These are phyloP conservation scores for Sphagnum contortum DNA, from an alignment of 225 moss, liverwort and hornwort species.

Conservation along the genomic window DNA sequence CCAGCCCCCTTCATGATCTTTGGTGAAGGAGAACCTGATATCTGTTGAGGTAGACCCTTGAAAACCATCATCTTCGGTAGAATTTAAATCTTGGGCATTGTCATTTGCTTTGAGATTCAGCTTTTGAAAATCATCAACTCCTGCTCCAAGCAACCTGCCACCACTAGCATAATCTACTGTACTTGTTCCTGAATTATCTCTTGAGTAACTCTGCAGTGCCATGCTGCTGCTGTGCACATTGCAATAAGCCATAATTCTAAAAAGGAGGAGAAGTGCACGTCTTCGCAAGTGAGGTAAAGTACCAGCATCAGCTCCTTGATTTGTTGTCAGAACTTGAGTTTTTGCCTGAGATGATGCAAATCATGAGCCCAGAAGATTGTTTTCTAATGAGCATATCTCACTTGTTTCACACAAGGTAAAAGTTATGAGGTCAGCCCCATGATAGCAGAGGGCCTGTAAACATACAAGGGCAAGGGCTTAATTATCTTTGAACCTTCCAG, in stretches of 20 bases:
- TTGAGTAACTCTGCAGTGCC: no score
- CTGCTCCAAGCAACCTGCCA: no score
- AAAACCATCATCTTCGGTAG: no score
- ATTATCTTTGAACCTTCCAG: conserved; percentile 39
- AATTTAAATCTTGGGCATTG: no score
- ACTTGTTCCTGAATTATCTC: no score
- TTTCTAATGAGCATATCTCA: conserved; percentile 1
- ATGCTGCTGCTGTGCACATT: no score
- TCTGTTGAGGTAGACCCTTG: no score
- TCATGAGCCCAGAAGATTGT: conserved; percentile 23
- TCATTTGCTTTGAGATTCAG: no score
- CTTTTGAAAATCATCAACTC: no score
- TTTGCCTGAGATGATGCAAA: conserved; percentile 23
- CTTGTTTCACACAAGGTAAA: conserved; percentile 19
- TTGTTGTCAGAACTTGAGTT: neutral
- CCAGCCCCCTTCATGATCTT: neutral
- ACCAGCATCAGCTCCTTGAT: conserved; percentile 2
- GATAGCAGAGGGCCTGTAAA: conserved; percentile 26
- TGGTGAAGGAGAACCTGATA: no score
- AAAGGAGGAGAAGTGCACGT: conserved; percentile 46
- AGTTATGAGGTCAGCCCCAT: conserved; percentile 32
- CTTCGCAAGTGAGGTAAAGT: conserved; percentile 36
- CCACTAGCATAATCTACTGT: no score
- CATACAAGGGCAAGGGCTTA: conserved; percentile 37
- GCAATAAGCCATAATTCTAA: conserved; percentile 52